phyloP scores from a whole-genome alignment of 306 rosid genomes.

The Begonia masoniana region DNA sequence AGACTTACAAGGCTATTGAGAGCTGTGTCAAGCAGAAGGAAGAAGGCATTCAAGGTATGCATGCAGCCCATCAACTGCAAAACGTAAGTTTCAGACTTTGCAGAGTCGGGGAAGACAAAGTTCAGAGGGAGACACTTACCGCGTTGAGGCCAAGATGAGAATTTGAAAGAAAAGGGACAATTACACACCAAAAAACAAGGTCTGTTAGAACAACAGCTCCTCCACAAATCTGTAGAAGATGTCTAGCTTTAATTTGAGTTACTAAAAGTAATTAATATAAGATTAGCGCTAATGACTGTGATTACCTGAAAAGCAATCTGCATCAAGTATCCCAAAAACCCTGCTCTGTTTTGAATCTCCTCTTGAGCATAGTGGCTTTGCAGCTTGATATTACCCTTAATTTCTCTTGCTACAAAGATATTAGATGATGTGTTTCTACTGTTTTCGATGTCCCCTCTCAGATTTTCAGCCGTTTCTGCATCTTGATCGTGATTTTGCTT shows the following conservation, averaged over 20 bases:
- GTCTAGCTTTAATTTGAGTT: too few species aligned
- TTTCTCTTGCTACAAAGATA: neutral
- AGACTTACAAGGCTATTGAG: conserved; percentile 68
- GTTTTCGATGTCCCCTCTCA: neutral
- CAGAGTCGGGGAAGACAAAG: too few species aligned
- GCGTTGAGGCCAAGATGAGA: neutral
- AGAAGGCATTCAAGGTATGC: conserved; percentile 50
- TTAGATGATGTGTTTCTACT: neutral
- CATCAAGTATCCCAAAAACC: conserved; percentile 7
- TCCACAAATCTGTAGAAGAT: neutral
- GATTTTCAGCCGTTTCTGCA: too few species aligned
- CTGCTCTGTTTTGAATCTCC: conserved; percentile 6
- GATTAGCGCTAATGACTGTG: too few species aligned
- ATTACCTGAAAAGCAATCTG: conserved; percentile 9
- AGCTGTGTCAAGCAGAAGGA: conserved; percentile 58
- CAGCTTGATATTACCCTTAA: conserved; percentile 3
- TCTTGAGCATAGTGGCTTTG: conserved; percentile 6
- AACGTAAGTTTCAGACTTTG: too few species aligned
- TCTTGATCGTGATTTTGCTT: neutral
- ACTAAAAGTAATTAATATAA: too few species aligned
- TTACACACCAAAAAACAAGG: neutral
- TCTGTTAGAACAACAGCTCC: conserved; percentile 3
- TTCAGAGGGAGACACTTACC: neutral
- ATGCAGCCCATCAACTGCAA: conserved; percentile 70
- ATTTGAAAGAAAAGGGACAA: neutral